Base-by-base conservation (phyloP, 495 filamentous ascomycete species). In the Margaritispora aquatica region DNA sequence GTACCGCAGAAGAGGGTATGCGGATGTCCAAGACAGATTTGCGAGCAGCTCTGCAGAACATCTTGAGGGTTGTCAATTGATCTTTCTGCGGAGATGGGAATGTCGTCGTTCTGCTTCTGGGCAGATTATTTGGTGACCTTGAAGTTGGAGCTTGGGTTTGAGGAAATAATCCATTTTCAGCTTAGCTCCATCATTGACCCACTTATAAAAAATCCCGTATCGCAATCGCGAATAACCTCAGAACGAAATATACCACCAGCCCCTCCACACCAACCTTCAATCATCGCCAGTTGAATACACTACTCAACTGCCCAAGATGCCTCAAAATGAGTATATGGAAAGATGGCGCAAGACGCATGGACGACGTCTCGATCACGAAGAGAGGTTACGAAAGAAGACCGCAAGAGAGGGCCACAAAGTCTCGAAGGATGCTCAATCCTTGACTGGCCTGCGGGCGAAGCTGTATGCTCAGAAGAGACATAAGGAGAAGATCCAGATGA, bases 401-500 rank as follows among this genome's bases (percentile, higher is more conserved):
- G 94, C 94, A 54, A 86, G 95, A 73, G 89, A 96, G 74, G 82
- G 81, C 53, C 92, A 97, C 78, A 85, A 89, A 75, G 79, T 80
- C 55, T 92, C 88, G 49, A 77, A 92, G 65, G 83, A 96, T 74
- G 89, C 94, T 17, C 92, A 97, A 76, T 96, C 92, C 71, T 81
- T 97, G 65, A 85, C 85, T 60, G 94, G 95, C 62, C 82, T 97
- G 65, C 80, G 90, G 61, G 94, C 94, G 67, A 99, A 99, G 79
- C 80, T 96, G 68, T 88, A 96, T 79, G 87, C 90, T 72, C 88
- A 96, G 80, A 88, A 94, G 82, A 83, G 94, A 41, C 90, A 92
- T 75, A 83, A 88, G 68, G 89, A 97, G 77, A 99, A 99, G 87
- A 97, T 99, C 72, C 92, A 97, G 84, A 93, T 98, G 89, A 88